Base-by-base conservation (phyloP, 257 asterid species). In the Nicotiana paniculata region DNA sequence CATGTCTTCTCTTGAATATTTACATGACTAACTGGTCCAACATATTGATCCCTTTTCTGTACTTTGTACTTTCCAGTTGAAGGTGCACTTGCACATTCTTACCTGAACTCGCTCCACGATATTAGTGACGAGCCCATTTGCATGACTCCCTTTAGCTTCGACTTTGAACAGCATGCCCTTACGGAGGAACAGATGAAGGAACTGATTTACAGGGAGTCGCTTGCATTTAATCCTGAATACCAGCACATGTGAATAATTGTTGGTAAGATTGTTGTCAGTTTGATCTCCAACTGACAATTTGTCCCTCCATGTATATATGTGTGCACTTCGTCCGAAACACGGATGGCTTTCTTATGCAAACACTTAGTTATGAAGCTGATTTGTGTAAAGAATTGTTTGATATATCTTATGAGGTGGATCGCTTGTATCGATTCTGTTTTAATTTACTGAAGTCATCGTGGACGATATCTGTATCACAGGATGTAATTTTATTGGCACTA, bases 141-240 rank as follows among this genome's bases (percentile, higher is more conserved):
- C 86, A 21, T 80, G 89, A 91, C 86, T 61, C 98, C 99, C 21
- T 96, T 96, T 81, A 92, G 82, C 91, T 96, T 96, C 58, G 98
- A 96, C 96, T 94, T 96, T 61, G 99, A 96, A 86, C 96, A 96
- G 86, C 98, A 96, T 57, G 97, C 97, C 0, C 84, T 96, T 92
- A 87, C 92, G 8, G 99, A 94, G 85, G 99, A 96, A 80, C 97
- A 96, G 89, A 96, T 96, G 99, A 96, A 91, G 91, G 99, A 96
- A 91, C 93, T 96, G 68, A 96, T 96, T 55, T 94, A 94, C 86
- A 85, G 90, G 87, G 99, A 96, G 89, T 88, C 99, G 51, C 88
- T 94, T 32, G 98, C 98, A 76, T 93, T 94, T 85, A 96, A 96
- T 75, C 98, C 98, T 0, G 97, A 94, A 81, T 94, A 94, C 87